These are phyloP conservation scores for Trichoderma parareesei DNA, from an alignment of 495 filamentous ascomycete genomes.

Conservation along the genomic window DNA sequence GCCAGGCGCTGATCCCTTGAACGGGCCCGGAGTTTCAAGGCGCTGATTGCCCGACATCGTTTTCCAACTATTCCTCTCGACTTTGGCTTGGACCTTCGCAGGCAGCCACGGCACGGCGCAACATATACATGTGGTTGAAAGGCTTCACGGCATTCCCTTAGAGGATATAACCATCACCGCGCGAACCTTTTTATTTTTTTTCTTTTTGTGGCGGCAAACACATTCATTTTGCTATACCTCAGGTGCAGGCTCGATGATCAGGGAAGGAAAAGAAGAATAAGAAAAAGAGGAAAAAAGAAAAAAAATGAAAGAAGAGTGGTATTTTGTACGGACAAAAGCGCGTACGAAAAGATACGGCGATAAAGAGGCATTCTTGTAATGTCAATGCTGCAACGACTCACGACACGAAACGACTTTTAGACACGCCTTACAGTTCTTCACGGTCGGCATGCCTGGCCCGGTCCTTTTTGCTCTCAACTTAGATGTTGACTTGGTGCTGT, in stretches of 20 bases:
- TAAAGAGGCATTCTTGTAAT: constrained; percentile 18
- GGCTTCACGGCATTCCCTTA: constrained; percentile 36
- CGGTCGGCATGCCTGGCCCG: not conserved
- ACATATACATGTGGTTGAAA: constrained; percentile 38
- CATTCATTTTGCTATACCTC: constrained; percentile 2
- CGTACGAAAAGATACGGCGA: not conserved
- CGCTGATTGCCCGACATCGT: not conserved
- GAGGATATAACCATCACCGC: constrained; percentile 17
- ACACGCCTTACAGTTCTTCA: constrained; percentile 16
- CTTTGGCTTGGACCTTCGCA: constrained; percentile 9
- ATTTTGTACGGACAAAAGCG: not conserved
- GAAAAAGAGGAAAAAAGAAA: constrained; percentile 17
- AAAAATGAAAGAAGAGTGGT: not conserved
- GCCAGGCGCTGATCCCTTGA: constrained; percentile 1
- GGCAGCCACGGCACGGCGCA: constrained; percentile 6
- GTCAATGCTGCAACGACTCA: constrained; percentile 6
- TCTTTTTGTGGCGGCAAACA: constrained; percentile 18
- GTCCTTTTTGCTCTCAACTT: constrained; percentile 3
- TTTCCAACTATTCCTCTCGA: not conserved
- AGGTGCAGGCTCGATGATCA: constrained; percentile 15
- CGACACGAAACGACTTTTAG: constrained; percentile 27
- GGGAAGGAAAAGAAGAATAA: constrained; percentile 16
- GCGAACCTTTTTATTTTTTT: constrained; percentile 13
- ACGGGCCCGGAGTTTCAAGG: not conserved
- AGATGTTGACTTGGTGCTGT: not conserved